Conservation (phyloP, 108 stramenopile genomes). For the Skeletonema marinoi region DNA sequence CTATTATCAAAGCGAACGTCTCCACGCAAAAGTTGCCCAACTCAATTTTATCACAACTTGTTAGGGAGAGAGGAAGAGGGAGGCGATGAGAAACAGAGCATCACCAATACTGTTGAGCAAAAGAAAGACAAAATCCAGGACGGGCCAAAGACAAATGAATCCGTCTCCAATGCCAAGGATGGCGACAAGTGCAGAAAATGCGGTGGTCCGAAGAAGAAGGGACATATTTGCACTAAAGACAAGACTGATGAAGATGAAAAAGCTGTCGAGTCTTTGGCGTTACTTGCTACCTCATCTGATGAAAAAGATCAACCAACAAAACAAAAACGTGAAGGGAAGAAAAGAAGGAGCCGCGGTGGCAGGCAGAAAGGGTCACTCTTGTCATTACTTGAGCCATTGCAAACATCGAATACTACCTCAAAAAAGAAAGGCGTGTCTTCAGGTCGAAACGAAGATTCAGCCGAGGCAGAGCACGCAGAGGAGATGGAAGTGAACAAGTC, state of each 20-base stretch:
- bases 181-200: not conserved
- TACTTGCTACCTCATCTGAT: not conserved
- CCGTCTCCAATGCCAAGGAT: not conserved
- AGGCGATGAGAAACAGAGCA: not conserved
- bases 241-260: not conserved
- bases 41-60: not conserved
- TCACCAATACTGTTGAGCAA: not conserved
- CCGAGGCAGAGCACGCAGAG: slow-evolving; percentile 9
- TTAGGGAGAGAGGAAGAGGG: not conserved
- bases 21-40: slow-evolving; percentile 7
- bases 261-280: not conserved
- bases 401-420: not conserved
- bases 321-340: slow-evolving; percentile 2
- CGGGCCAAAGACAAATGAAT: not conserved
- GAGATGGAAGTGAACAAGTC: slow-evolving; percentile 7
- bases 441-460: slow-evolving; percentile 5
- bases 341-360: slow-evolving; percentile 9
- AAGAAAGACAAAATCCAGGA: not conserved
- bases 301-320: not conserved
- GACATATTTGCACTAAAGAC: not conserved
- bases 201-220: not conserved
- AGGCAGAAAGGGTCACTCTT: not conserved
- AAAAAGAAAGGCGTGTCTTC: not conserved
- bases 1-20: slow-evolving; percentile 4
- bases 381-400: not conserved